These are phyloP conservation scores for Pholiota conissans DNA, from an alignment of 768 basidiomycete genomes.

Conservation along the genomic window DNA sequence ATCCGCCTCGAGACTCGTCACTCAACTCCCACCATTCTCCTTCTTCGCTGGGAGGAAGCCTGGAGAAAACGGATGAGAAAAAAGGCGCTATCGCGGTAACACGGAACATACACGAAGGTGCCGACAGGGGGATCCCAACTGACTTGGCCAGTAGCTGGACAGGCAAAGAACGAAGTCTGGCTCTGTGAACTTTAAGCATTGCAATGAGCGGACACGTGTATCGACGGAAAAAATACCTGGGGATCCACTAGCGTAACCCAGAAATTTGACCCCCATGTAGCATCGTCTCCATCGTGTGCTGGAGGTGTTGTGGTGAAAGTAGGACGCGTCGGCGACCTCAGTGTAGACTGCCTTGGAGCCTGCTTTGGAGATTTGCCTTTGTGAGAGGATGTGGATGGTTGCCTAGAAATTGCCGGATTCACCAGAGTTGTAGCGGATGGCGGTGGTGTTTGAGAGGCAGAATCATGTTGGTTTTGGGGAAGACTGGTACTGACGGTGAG, in stretches of 20 bases:
- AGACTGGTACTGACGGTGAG: constrained; percentile 20
- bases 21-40: constrained; percentile 97
- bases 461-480: constrained; percentile 10
- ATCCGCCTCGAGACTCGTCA: constrained; percentile 79
- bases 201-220: constrained; percentile 4
- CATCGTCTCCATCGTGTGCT: constrained; percentile 40
- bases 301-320: constrained; percentile 12
- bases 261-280: constrained; percentile 86
- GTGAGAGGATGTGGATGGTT: constrained; percentile 22
- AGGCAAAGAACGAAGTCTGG: constrained; percentile 82
- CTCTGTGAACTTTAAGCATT: constrained; percentile 33
- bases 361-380: constrained; percentile 18
- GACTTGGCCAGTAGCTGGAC: constrained; percentile 88
- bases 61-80: constrained; percentile 29
- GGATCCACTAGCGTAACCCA: constrained; percentile 96
- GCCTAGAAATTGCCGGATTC: constrained; percentile 14
- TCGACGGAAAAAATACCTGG: constrained; percentile 51
- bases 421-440: constrained; percentile 12
- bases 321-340: constrained; percentile 23
- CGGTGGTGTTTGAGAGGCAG: constrained; percentile 19
- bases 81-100: constrained; percentile 8
- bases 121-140: constrained; percentile 93
- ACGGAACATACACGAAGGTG: constrained; percentile 72
- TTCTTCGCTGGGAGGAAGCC: constrained; percentile 77
- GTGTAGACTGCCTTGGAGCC: constrained; percentile 25